A percentile compares a stretch with the other conserved stretches of the same genome.
phyloP scores from a whole-genome alignment of 257 asterid genomes.

The Fraxinus anomala region DNA sequence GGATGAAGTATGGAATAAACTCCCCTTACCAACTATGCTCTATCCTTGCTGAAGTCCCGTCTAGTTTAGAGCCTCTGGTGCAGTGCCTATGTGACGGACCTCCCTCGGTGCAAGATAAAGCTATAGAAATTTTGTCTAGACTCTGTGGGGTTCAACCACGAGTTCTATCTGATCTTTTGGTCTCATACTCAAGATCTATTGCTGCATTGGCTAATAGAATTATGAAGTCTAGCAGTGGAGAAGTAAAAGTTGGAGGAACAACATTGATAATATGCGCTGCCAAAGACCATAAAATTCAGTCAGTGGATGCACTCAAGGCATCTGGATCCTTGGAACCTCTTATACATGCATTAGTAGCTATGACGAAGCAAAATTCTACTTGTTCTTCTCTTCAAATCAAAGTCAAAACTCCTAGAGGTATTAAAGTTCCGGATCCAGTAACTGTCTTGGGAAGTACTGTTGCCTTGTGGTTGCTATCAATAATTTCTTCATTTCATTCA shows the following conservation, averaged over 20 bases:
- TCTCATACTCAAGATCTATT: conserved; percentile 52
- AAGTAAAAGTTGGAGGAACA: conserved; percentile 81
- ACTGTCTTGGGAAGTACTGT: conserved; percentile 66
- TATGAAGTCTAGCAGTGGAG: conserved; percentile 64
- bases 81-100: conserved; percentile 74
- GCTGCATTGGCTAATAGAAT: conserved; percentile 68
- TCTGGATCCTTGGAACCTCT: conserved; percentile 76
- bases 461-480: conserved; percentile 79
- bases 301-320: conserved; percentile 57
- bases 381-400: conserved; percentile 51
- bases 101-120: conserved; percentile 60
- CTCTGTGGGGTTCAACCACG: conserved; percentile 71
- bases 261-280: conserved; percentile 69
- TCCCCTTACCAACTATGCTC: conserved; percentile 46
- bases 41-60: conserved; percentile 62
- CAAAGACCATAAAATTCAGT: conserved; percentile 57
- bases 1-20: conserved; percentile 55
- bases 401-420: conserved; percentile 52
- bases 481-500: conserved; percentile 56
- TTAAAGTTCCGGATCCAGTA: conserved; percentile 65
- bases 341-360: conserved; percentile 61
- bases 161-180: conserved; percentile 52
- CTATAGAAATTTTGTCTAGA: conserved; percentile 68
- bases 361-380: conserved; percentile 60
- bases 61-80: conserved; percentile 64